phyloP scores from a whole-genome alignment of 768 basidiomycete species.

The Stropharia rugosoannulata region DNA sequence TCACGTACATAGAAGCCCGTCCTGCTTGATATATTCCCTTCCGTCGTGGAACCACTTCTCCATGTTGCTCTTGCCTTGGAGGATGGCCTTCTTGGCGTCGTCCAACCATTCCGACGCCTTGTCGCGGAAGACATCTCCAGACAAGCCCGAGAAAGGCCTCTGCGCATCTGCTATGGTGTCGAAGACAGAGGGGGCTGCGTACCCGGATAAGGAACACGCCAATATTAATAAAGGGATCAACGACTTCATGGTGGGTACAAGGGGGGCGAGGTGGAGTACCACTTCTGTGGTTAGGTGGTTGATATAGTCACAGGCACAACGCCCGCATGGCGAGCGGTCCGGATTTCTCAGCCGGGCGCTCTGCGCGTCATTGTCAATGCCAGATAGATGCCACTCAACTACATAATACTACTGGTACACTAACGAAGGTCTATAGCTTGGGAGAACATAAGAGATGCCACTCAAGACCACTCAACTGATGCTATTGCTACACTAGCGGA shows the following conservation, averaged over 20 bases:
- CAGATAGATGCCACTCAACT: no score
- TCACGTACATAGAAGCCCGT: conserved; percentile 68
- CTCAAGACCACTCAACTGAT: no score
- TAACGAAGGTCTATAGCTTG: no score
- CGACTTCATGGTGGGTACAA: conserved; percentile 2
- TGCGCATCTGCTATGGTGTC: conserved; percentile 10
- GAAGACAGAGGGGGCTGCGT: conserved; percentile 6
- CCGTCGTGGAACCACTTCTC: conserved; percentile 66
- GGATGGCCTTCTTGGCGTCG: conserved; percentile 40
- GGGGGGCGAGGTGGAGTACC: neutral
- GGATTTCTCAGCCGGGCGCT: no score
- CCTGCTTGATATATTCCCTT: conserved; percentile 65
- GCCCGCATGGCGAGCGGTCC: no score
- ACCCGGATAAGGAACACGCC: conserved; percentile 1
- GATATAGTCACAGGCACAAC: no score
- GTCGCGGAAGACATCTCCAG: conserved; percentile 29
- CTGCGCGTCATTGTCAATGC: no score
- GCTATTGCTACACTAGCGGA: no score
- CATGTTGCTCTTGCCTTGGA: conserved; percentile 45
- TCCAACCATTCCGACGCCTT: conserved; percentile 36
- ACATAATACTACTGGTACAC: no score
- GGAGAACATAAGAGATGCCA: no score
- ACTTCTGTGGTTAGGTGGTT: no score
- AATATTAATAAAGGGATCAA: neutral
- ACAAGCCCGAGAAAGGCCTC: conserved; percentile 31